Percentiles rank a stretch among this genome's conserved stretches.
These are phyloP conservation scores for Alternaria alternata DNA, from an alignment of 2,329 filamentous ascomycete species.

Conservation along the genomic window DNA sequence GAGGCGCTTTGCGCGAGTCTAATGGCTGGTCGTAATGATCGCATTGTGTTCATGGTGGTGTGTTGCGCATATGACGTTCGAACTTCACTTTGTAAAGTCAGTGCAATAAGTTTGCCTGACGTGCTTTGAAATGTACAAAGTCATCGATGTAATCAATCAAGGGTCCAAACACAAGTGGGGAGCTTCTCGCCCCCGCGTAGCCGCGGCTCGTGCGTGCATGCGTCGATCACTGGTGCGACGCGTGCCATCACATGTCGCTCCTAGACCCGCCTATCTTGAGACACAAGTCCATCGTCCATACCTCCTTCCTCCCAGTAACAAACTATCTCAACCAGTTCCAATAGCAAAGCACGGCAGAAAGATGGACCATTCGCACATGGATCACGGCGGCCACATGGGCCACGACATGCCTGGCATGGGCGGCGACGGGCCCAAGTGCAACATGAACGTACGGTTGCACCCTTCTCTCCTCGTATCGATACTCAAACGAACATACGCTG, in stretches of 20 bases:
- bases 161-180: constrained; percentile 11
- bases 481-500: neutral
- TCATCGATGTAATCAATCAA: constrained; percentile 10
- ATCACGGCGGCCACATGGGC: constrained; percentile 58
- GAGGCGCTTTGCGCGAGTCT: constrained; percentile 23
- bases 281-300: constrained; percentile 9
- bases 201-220: constrained; percentile 28
- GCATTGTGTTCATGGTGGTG: constrained; percentile 26
- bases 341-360: constrained; percentile 19
- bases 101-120: neutral
- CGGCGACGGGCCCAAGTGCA: constrained; percentile 70
- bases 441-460: constrained; percentile 77
- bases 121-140: constrained; percentile 3
- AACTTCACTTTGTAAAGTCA: neutral
- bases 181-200: constrained; percentile 17
- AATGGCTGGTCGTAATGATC: constrained; percentile 25
- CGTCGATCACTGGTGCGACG: constrained; percentile 31
- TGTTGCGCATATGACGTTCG: neutral
- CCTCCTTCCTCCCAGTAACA: neutral
- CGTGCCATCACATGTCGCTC: constrained; percentile 10
- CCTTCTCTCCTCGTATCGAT: constrained; percentile 5
- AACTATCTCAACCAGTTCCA: neutral
- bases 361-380: constrained; percentile 54
- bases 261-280: constrained; percentile 8
- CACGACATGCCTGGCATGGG: constrained; percentile 62